Base-by-base conservation (phyloP, 371 early-diverging fungal species). In the Syncephalastrum contaminatum region DNA sequence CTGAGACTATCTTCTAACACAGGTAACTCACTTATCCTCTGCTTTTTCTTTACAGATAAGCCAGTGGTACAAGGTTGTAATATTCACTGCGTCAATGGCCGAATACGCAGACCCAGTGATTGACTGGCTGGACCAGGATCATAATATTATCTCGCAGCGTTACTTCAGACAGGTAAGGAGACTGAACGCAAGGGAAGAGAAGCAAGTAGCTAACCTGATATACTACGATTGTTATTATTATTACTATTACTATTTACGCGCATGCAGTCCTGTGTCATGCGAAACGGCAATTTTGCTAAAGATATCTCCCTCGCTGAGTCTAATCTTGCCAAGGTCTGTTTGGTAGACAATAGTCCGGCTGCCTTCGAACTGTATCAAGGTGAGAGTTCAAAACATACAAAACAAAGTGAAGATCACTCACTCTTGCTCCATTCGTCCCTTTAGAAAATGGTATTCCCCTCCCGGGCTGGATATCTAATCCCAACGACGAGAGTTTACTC, bases 101-200 rank as follows among this genome's bases (percentile, higher is more conserved):
- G 96, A 98, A 74, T 99, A 99, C 67, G 99, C 97, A 10, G 94
- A 96, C 64, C 97, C 98, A 14, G 97, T 99, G 30, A 94, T 98
- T 48, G 95, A 96, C 67, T 90, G 89, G 82, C 77, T 99, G 47
- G 98, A 98, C 73, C 81, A 85, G 59, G 80, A 80, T 53, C 80
- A 86, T 20, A 89, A 75, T 41, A 55, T 91, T n/a, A 85, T 98
- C 55, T 78, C 84, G 4, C 80, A 81, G 53, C 79, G 96, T 22
- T 91, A 87, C 59, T 97, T 94, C 74, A 82, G 99, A 62, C 88
- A 92, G 76, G 88, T 85, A 72, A 60, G 64, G 27, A 21, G 36
- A 22, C 21, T 8, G n/a, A 7, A 15, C 20, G 25, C n/a, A 27
- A 14, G 24, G 25, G 15, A 48, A 19, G 22, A 20, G 21, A 13